These are phyloP conservation scores for Aplosporella prunicola DNA, from an alignment of 2,329 filamentous ascomycete species.

Conservation along the genomic window DNA sequence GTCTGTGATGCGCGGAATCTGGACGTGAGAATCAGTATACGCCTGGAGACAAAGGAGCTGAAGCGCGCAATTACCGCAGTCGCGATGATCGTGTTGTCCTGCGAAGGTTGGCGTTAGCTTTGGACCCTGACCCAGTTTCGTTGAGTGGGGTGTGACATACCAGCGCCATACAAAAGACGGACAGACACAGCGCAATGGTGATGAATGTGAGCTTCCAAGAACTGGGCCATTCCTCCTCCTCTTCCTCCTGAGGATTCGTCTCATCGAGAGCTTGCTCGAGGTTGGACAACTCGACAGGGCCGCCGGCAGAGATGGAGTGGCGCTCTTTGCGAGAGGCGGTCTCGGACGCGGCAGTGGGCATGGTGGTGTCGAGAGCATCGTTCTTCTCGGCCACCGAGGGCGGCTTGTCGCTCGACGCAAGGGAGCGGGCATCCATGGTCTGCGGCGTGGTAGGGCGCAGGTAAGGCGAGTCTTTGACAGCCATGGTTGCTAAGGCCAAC, in stretches of 20 bases:
- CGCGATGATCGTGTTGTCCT: slow-evolving; percentile 19
- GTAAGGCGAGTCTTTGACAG: neutral
- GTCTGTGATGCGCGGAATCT: slow-evolving; percentile 22
- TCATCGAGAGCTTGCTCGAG: slow-evolving; percentile 12
- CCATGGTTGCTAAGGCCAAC: no score
- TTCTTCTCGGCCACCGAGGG: slow-evolving; percentile 21
- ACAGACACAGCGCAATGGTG: slow-evolving; percentile 20
- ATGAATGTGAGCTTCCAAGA: slow-evolving; percentile 18
- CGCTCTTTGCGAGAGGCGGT: neutral
- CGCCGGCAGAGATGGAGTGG: slow-evolving; percentile 10
- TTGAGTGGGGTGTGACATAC: slow-evolving; percentile 11
- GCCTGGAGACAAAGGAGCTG: neutral
- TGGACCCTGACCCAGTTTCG: neutral
- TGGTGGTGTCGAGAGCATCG: slow-evolving; percentile 17
- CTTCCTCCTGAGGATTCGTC: slow-evolving; percentile 16
- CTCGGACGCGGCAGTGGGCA: slow-evolving; percentile 17
- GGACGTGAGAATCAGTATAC: slow-evolving; percentile 19
- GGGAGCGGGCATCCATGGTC: slow-evolving; percentile 5
- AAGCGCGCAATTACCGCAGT: slow-evolving; percentile 19
- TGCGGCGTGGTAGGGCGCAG: neutral
- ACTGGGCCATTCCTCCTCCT: slow-evolving; percentile 27
- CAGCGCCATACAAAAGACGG: slow-evolving; percentile 22
- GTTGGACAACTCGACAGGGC: slow-evolving; percentile 2
- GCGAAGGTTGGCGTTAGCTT: neutral
- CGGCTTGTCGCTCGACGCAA: slow-evolving; percentile 1